Base-by-base conservation (phyloP, 2,329 filamentous ascomycete genomes). In the Diaporthe citrichinensis region DNA sequence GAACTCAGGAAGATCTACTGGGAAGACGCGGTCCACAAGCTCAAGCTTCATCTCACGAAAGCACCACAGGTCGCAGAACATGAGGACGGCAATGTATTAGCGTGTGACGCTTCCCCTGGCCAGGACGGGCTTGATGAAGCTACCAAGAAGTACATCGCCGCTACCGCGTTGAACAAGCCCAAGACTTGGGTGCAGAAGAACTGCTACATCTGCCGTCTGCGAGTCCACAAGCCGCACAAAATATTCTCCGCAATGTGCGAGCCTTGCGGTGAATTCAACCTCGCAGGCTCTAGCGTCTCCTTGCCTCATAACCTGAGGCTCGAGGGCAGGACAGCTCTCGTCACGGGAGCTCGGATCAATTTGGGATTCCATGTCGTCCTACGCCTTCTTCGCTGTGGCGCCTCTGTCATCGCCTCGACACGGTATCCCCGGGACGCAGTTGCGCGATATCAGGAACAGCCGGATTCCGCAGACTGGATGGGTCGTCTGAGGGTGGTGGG, bases 241-340 rank as follows among this genome's bases (percentile, higher is more conserved):
- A 53, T 68, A 10, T 68, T 68, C 46, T 25, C 65, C 23, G 65
- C 65, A 17, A 68, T 68, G 65, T 68, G 65, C 14, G 44, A 53
- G 23, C 65, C 65, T 0, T 68, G 65, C 9, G 65, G 65, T 46
- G 65, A 68, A n/a, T 68, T 68, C 65, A 68, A 68, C 23, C 65
- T 68, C 65, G 65, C 65, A n/a, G 65, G 65, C 2, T 68, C 65
- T 7, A 68, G 31, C 31, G 46, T 14, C 65, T 68, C 65, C 31
- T 49, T 53, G 31, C 65, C 65, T 6, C 65, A 68, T 6, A 39
- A 68, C 46, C 65, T 68, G 12, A 53, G 14, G 8, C 65, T 68
- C 23, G 46, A 68, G 65, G 46, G 65, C 14, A 68, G 34, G 65
- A 68, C 65, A 28, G 65, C 65, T 6, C 46, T 68, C 23, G 65